Evolutionary conservation across 2,329 filamentous ascomycete species (phyloP).

Genomic region (Fusarium dlaminii): DNA sequence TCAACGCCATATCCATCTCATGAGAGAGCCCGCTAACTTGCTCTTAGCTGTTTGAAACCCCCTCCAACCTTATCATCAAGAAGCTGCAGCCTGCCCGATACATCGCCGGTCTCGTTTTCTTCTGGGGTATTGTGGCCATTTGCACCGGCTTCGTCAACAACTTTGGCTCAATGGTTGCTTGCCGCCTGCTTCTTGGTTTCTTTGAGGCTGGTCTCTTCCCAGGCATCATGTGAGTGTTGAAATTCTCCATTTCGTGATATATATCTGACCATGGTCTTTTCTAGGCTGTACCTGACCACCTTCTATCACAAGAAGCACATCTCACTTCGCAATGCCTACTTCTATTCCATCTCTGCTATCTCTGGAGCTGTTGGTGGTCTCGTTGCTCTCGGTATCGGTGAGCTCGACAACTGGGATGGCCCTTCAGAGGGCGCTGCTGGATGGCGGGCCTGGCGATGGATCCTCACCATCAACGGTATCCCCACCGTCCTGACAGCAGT

Average conservation of each 20-base stretch:
- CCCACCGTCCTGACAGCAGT: slow-evolving; percentile 61
- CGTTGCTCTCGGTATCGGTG: slow-evolving; percentile 68
- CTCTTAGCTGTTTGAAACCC: slow-evolving; percentile 50
- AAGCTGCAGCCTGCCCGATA: slow-evolving; percentile 58
- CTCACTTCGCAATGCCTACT: slow-evolving; percentile 69
- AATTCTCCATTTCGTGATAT: fast-evolving
- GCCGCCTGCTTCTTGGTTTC: slow-evolving; percentile 50
- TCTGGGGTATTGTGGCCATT: slow-evolving; percentile 56
- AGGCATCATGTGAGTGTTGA: slow-evolving; percentile 49
- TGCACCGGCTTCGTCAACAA: slow-evolving; percentile 56
- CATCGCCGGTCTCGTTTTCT: slow-evolving; percentile 53
- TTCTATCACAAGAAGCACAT: slow-evolving; percentile 72
- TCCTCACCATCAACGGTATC: slow-evolving; percentile 65
- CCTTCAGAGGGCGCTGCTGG: slow-evolving; percentile 68
- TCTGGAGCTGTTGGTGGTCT: slow-evolving; percentile 73
- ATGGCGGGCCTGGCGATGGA: slow-evolving; percentile 72
- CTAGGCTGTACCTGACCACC: slow-evolving; percentile 62
- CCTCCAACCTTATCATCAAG: slow-evolving; percentile 52
- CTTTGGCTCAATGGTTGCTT: slow-evolving; percentile 57
- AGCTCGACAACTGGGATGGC: slow-evolving; percentile 37
- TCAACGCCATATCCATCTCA: fast-evolving
- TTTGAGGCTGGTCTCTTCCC: slow-evolving; percentile 62
- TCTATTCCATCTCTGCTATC: slow-evolving; percentile 68
- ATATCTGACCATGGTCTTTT: not conserved
- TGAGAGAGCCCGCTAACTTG: not conserved